Percentiles rank a stretch among this genome's conserved stretches.
Conservation (phyloP, 306 rosid genomes). For the Prunus dulcis region DNA sequence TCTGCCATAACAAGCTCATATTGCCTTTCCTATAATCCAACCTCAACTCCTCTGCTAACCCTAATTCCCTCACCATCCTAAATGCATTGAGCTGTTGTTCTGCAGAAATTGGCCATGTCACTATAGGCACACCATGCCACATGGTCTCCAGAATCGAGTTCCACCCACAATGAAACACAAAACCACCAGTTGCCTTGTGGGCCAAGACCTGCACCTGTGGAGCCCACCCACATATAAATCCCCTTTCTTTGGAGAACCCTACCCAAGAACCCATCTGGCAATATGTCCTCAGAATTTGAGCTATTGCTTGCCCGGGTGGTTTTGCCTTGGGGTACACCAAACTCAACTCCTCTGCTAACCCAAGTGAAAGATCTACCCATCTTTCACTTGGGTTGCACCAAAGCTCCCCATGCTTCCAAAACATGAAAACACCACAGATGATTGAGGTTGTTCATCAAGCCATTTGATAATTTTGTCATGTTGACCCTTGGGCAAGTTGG, state of each 20-base stretch:
- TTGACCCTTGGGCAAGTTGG: constrained; percentile 30
- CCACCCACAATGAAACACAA: constrained; percentile 70
- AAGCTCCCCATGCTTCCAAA: constrained; percentile 66
- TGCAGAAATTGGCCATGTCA: constrained; percentile 67
- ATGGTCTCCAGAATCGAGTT: constrained; percentile 61
- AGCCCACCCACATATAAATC: constrained; percentile 53
- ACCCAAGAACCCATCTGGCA: constrained; percentile 61
- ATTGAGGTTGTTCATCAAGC: constrained; percentile 50
- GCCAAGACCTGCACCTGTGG: constrained; percentile 51
- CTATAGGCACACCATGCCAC: constrained; percentile 67
- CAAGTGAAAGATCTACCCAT: too few relatives aligned
- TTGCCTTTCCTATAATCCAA: constrained; percentile 33
- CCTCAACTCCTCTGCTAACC: constrained; percentile 41
- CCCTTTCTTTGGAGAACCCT: constrained; percentile 43
- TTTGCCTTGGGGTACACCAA: background rate
- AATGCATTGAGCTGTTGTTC: constrained; percentile 65
- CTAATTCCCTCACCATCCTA: constrained; percentile 44
- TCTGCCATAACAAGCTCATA: constrained; percentile 41
- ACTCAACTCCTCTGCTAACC: too few relatives aligned
- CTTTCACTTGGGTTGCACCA: constrained; percentile 45
- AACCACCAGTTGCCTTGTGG: constrained; percentile 50
- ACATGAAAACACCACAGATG: constrained; percentile 49
- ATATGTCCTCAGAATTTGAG: constrained; percentile 13
- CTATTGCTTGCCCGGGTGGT: background rate
- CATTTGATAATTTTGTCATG: constrained; percentile 45